These are phyloP conservation scores for Aspergillus ochraceus DNA, from an alignment of 2,329 filamentous ascomycete species.

Conservation along the genomic window DNA sequence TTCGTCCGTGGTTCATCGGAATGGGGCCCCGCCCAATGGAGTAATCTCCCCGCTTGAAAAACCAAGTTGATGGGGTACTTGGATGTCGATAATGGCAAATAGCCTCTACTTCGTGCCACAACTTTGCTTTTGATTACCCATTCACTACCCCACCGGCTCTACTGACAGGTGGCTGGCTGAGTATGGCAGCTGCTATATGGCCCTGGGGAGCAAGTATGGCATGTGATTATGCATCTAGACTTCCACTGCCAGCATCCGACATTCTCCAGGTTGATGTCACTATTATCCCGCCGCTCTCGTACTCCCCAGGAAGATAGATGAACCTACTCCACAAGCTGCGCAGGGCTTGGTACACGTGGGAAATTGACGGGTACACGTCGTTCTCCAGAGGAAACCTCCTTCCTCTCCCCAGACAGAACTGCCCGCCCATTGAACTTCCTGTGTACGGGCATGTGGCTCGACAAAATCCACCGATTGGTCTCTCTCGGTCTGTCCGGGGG, in stretches of 20 bases:
- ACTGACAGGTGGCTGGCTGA: too few species aligned
- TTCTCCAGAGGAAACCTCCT: not conserved
- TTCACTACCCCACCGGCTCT: not conserved
- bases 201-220: too few species aligned
- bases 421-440: not conserved
- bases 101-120: not conserved
- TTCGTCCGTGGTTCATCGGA: not conserved
- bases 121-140: not conserved
- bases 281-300: not conserved
- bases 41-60: not conserved
- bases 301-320: too few species aligned
- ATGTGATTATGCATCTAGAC: not conserved
- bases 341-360: not conserved
- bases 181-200: too few species aligned
- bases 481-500: not conserved
- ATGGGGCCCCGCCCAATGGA: not conserved
- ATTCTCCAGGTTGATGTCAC: not conserved
- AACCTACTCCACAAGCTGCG: not conserved
- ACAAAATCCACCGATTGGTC: not conserved
- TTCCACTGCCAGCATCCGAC: not conserved
- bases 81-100: too few species aligned
- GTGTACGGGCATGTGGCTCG: not conserved
- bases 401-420: not conserved
- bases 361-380: not conserved
- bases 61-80: too few species aligned